A percentile compares a stretch with the other conserved stretches of the same genome.
Conservation (phyloP, 1,284 basidiomycete genomes). For the Melanopsichium pennsylvanicum region DNA sequence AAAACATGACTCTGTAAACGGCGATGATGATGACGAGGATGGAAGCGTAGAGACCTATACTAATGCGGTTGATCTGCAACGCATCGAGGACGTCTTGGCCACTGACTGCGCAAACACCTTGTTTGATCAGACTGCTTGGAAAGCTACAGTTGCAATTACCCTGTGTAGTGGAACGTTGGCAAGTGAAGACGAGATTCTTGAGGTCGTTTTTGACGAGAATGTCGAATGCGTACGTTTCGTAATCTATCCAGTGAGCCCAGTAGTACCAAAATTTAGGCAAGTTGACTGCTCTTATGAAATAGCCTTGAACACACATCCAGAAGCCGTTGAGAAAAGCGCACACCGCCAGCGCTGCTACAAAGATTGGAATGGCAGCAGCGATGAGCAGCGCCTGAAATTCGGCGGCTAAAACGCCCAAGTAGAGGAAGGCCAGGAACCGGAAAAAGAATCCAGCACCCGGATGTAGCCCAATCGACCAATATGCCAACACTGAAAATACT, state of each 20-base stretch:
- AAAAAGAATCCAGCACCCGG: conserved; percentile 70
- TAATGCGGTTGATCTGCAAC: conserved; percentile 47
- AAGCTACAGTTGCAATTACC: conserved; percentile 32
- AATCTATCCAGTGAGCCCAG: conserved; percentile 69
- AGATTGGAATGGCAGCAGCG: conserved; percentile 71
- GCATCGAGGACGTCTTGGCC: conserved; percentile 43
- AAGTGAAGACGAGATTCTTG: conserved; percentile 69
- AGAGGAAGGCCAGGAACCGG: conserved; percentile 71
- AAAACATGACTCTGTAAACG: conserved; percentile 63
- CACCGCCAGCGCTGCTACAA: conserved; percentile 73
- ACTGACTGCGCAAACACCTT: conserved; percentile 25
- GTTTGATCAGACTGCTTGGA: conserved; percentile 15
- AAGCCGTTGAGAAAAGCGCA: conserved; percentile 73
- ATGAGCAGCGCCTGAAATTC: conserved; percentile 72
- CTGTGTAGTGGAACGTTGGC: conserved; percentile 60
- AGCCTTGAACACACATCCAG: conserved; percentile 70
- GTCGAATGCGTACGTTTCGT: conserved; percentile 69
- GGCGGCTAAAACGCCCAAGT: conserved; percentile 72
- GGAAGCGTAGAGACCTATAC: conserved; percentile 56
- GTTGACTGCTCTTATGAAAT: conserved; percentile 68
- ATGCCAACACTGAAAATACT: conserved; percentile 58
- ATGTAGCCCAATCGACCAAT: conserved; percentile 69
- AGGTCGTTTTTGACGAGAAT: conserved; percentile 70
- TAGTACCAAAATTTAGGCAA: conserved; percentile 73
- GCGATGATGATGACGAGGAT: conserved; percentile 44